These are phyloP conservation scores for Phlebopus sp. DNA, from an alignment of 1,284 basidiomycete species.

Conservation along the genomic window DNA sequence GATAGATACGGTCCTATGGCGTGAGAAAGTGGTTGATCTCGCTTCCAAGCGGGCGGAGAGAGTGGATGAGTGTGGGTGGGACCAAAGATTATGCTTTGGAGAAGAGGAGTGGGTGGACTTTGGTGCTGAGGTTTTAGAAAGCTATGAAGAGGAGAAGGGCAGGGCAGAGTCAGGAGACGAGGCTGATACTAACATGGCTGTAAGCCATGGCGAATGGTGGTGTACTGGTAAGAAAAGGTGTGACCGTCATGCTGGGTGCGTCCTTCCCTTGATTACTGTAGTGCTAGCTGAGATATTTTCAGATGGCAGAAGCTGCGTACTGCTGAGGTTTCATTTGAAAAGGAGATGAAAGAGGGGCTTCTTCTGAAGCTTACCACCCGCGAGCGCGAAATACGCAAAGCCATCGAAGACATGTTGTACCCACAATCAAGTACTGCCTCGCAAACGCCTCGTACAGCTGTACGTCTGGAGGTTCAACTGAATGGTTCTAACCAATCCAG, in stretches of 20 bases:
- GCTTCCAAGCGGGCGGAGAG: conserved; percentile 59
- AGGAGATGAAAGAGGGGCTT: conserved; percentile 61
- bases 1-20: conserved; percentile 64
- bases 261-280: conserved; percentile 8
- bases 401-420: conserved; percentile 66
- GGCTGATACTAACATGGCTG: conserved; percentile 35
- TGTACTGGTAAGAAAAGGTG: conserved; percentile 72
- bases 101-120: conserved; percentile 71
- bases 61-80: conserved; percentile 76
- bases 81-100: conserved; percentile 75
- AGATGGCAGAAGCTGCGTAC: conserved; percentile 79
- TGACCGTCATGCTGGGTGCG: conserved; percentile 73
- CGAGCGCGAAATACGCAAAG: conserved; percentile 71
- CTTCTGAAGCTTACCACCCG: conserved; percentile 60
- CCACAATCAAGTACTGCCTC: conserved; percentile 39
- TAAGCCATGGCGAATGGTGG: conserved; percentile 60
- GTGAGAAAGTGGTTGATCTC: conserved; percentile 62
- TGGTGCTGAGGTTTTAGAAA: conserved; percentile 61
- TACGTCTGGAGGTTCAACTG: conserved; percentile 38
- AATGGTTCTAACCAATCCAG: conserved; percentile 48
- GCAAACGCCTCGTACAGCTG: conserved; percentile 37
- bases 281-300: conserved; percentile 8
- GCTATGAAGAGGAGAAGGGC: conserved; percentile 52
- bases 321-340: conserved; percentile 70
- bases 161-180: conserved; percentile 27